Percentiles rank a stretch among this genome's conserved stretches.
phyloP scores from a whole-genome alignment of 805 yeast genomes.

The Hanseniaspora pseudoguilliermondii region DNA sequence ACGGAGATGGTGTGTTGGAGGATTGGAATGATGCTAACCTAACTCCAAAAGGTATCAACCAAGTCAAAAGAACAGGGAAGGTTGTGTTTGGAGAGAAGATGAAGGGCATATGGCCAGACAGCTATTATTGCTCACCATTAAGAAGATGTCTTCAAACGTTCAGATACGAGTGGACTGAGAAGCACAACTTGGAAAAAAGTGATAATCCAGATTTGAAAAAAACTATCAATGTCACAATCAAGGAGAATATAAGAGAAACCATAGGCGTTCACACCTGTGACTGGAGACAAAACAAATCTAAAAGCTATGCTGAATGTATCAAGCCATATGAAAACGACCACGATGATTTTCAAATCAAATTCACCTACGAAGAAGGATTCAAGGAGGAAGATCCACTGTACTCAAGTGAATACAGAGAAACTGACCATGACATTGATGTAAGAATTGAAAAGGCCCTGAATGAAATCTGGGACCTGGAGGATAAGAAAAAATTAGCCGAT shows the following conservation, averaged over 20 bases:
- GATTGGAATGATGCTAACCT: conserved; percentile 41
- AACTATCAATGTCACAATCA: conserved; percentile 18
- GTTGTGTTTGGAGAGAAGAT: conserved; percentile 19
- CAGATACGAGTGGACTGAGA: conserved; percentile 43
- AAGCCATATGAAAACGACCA: not conserved
- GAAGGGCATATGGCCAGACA: conserved; percentile 45
- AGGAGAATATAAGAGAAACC: conserved; percentile 47
- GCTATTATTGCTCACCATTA: conserved; percentile 49
- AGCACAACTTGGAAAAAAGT: conserved; percentile 32
- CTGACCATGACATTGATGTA: conserved; percentile 36
- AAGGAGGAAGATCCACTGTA: conserved; percentile 41
- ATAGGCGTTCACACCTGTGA: conserved; percentile 51
- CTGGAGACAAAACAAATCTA: conserved; percentile 33
- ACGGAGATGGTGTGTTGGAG: conserved; percentile 41
- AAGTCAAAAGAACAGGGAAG: conserved; percentile 37
- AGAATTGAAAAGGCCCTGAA: conserved; percentile 38
- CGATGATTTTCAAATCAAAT: conserved; percentile 23
- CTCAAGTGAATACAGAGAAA: conserved; percentile 36
- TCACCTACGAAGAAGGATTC: conserved; percentile 34
- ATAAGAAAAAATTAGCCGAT: not conserved
- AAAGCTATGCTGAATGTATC: conserved; percentile 27
- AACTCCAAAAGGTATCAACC: conserved; percentile 42
- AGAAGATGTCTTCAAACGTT: conserved; percentile 51
- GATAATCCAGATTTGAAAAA: not conserved
- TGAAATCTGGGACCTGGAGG: conserved; percentile 19